phyloP scores from a whole-genome alignment of 345 rosid genomes.

The Trapa bicornis region DNA sequence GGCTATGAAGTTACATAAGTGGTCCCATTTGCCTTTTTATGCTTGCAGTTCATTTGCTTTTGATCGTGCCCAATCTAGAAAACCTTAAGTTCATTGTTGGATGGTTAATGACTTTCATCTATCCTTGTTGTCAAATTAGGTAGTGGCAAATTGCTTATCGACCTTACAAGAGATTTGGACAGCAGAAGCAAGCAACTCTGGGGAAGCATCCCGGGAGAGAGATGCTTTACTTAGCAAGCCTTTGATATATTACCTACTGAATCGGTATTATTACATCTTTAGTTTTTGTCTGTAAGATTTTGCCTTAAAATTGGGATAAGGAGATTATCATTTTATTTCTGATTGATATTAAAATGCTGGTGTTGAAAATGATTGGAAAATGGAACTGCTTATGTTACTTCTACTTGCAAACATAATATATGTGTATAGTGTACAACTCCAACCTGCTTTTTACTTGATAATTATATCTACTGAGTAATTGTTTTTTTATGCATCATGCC shows the following conservation, averaged over 20 bases:
- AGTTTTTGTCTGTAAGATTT: not conserved
- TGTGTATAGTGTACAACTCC: too few species aligned
- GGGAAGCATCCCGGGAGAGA: conserved; percentile 76
- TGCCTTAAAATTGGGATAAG: not conserved
- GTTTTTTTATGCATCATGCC: not conserved
- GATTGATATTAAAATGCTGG: not conserved
- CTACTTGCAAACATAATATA: not conserved
- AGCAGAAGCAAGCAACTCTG: conserved; percentile 69
- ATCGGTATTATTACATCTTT: conserved; percentile 34
- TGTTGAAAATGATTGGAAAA: not conserved
- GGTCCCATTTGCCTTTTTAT: not conserved
- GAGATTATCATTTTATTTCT: not conserved
- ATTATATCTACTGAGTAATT: too few species aligned
- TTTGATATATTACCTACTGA: conserved; percentile 56
- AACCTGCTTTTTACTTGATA: too few species aligned
- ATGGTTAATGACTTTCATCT: conserved; percentile 2
- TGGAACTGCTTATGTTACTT: not conserved
- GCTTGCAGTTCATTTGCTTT: not conserved
- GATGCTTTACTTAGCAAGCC: conserved; percentile 77
- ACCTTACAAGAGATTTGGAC: conserved; percentile 96
- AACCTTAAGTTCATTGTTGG: not conserved
- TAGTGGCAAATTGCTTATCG: conserved; percentile 79
- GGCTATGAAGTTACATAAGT: too few species aligned
- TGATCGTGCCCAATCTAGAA: not conserved
- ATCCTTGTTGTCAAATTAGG: conserved; percentile 25